Conservation (phyloP, 192 early-diverging fungal genomes). For the Coemansia sp. region DNA sequence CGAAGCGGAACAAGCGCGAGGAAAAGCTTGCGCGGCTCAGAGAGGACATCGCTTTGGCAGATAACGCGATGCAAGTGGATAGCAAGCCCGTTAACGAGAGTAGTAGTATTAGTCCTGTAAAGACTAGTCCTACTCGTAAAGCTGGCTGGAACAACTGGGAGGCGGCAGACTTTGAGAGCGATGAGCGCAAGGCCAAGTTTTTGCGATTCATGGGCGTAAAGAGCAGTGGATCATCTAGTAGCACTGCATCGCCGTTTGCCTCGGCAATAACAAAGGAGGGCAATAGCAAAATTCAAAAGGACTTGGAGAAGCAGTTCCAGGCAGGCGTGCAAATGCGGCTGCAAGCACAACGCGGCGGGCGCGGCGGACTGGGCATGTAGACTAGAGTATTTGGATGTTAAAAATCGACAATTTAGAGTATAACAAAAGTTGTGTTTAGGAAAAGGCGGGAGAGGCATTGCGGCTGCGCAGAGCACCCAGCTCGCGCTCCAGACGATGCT, state of each 20-base stretch:
- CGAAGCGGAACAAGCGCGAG: neutral
- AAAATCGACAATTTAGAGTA: neutral
- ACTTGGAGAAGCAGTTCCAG: constrained; percentile 49
- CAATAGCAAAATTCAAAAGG: constrained; percentile 27
- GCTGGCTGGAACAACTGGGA: constrained; percentile 53
- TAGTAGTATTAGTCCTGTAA: neutral
- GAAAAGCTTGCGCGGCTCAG: neutral
- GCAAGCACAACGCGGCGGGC: constrained; percentile 29
- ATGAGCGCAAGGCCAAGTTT: constrained; percentile 47
- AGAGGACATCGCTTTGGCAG: constrained; percentile 1
- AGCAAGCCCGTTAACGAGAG: neutral
- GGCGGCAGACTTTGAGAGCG: constrained; percentile 38
- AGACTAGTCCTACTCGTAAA: neutral
- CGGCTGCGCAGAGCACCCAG: constrained; percentile 43
- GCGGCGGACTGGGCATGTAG: constrained; percentile 48
- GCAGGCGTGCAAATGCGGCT: constrained; percentile 29
- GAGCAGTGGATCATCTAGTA: neutral
- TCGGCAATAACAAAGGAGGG: constrained; percentile 47
- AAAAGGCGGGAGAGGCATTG: constrained; percentile 42
- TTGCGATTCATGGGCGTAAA: constrained; percentile 47
- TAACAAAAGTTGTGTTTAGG: constrained; percentile 4
- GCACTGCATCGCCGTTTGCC: constrained; percentile 31
- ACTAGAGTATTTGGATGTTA: neutral
- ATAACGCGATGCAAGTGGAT: neutral
- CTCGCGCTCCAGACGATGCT: constrained; percentile 52